These are phyloP conservation scores for Trichoderma orchidacearum DNA, from an alignment of 495 filamentous ascomycete species.

Conservation along the genomic window DNA sequence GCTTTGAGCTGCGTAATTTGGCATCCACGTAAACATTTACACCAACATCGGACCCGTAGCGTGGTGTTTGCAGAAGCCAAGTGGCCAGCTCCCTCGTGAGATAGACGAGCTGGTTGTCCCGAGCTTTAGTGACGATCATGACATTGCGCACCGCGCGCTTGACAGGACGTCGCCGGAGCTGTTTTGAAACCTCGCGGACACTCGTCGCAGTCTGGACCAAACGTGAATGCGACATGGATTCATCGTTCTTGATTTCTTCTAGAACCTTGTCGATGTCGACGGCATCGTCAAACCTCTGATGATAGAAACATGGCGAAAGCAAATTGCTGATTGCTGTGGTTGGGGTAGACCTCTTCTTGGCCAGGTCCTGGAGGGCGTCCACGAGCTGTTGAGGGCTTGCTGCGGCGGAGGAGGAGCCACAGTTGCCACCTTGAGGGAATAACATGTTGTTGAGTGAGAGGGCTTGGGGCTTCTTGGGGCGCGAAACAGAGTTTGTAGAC, in stretches of 20 bases:
- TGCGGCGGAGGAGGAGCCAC: conserved; percentile 14
- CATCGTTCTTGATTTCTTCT: conserved; percentile 84
- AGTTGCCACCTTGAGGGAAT: conserved; percentile 18
- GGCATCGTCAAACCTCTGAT: conserved; percentile 88
- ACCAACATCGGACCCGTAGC: conserved; percentile 64
- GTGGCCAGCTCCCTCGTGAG: conserved; percentile 73
- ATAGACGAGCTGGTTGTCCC: conserved; percentile 76
- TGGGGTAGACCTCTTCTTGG: conserved; percentile 33
- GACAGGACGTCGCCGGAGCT: conserved; percentile 78
- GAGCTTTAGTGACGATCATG: conserved; percentile 94
- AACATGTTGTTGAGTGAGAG: conserved; percentile 41
- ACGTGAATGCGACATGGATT: conserved; percentile 81
- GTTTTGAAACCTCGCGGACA: conserved; percentile 87
- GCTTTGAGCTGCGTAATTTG: conserved; percentile 71
- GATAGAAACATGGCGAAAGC: conserved; percentile 92
- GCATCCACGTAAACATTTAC: conserved; percentile 92
- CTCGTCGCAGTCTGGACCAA: conserved; percentile 89
- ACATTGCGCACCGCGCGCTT: conserved; percentile 76
- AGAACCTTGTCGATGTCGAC: conserved; percentile 91
- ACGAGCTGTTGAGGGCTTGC: conserved; percentile 41
- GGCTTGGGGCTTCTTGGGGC: conserved; percentile 42
- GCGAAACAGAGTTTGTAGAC: conserved; percentile 38
- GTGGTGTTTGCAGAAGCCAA: conserved; percentile 75
- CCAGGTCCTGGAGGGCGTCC: conserved; percentile 49
- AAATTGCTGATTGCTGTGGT: conserved; percentile 52